These are phyloP conservation scores for Starmera amethionina DNA, from an alignment of 805 yeast species.

Conservation along the genomic window DNA sequence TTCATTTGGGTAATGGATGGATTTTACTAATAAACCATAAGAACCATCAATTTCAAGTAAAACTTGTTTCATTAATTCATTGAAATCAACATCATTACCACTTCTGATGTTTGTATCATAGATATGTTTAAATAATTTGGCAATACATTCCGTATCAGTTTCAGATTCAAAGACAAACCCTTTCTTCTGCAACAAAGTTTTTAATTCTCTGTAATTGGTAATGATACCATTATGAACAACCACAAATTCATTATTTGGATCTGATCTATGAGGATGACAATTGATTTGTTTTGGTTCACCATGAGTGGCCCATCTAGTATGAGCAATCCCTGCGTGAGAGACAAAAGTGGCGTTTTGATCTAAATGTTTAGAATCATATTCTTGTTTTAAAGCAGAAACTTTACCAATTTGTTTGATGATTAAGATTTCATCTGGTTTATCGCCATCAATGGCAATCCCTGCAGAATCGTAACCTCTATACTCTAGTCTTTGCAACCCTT, in stretches of 20 bases:
- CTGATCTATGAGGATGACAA: conserved; percentile 97
- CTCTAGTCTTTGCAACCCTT: conserved; percentile 81
- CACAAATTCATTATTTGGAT: conserved; percentile 69
- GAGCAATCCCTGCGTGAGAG: conserved; percentile 94
- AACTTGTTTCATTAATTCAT: conserved; percentile 86
- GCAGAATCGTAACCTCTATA: conserved; percentile 98
- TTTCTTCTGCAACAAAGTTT: conserved; percentile 67
- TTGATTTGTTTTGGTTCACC: conserved; percentile 81
- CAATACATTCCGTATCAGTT: conserved; percentile 97
- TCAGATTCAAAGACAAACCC: conserved; percentile 83
- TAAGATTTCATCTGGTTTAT: conserved; percentile 56
- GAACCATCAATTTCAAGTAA: conserved; percentile 94
- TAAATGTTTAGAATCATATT: conserved; percentile 41
- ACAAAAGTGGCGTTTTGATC: conserved; percentile 58
- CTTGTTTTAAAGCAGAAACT: conserved; percentile 68
- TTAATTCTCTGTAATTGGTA: conserved; percentile 88
- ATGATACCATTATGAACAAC: conserved; percentile 98
- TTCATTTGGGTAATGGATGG: conserved; percentile 90
- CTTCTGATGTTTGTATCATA: conserved; percentile 68
- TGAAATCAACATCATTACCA: conserved; percentile 76
- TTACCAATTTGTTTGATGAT: conserved; percentile 86
- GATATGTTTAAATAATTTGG: conserved; percentile 85
- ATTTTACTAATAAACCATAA: conserved; percentile 89
- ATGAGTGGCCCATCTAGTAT: conserved; percentile 99
- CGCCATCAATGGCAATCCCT: conserved; percentile 94